Conservation (phyloP, 371 early-diverging fungal genomes). For the Racocetra persica region DNA sequence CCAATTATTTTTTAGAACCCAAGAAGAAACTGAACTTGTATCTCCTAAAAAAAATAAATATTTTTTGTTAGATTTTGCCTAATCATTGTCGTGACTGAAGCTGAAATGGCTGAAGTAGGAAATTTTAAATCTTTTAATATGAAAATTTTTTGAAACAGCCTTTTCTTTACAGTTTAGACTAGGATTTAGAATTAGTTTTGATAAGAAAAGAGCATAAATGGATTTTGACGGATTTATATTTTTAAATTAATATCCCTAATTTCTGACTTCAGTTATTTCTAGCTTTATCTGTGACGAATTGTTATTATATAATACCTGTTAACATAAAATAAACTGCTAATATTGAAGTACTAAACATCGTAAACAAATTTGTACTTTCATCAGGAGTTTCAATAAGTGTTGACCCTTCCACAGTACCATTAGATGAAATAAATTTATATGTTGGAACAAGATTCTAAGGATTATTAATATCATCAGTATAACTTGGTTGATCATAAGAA, state of each 20-base stretch:
- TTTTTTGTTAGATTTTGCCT: too few relatives aligned
- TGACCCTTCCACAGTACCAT: background rate
- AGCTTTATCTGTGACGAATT: too few relatives aligned
- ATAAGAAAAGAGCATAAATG: too few relatives aligned
- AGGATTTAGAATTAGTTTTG: too few relatives aligned
- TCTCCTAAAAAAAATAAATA: background rate
- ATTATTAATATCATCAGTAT: slow-evolving; percentile 16
- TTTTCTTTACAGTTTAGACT: too few relatives aligned
- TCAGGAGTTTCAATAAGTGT: background rate
- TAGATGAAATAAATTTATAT: background rate
- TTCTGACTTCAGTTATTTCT: too few relatives aligned
- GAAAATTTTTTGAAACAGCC: too few relatives aligned
- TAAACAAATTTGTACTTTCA: background rate
- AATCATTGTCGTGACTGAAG: too few relatives aligned
- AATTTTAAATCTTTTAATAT: too few relatives aligned
- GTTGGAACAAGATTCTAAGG: slow-evolving; percentile 5
- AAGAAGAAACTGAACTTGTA: background rate
- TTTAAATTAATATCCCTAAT: too few relatives aligned
- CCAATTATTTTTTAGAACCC: background rate
- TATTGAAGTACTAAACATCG: background rate
- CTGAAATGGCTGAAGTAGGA: too few relatives aligned
- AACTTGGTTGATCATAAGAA: background rate
- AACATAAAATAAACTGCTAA: background rate
- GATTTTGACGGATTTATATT: too few relatives aligned
- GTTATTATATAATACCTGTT: background rate